Conservation (phyloP, 2,329 filamentous ascomycete species). For the Xylaria sp. region DNA sequence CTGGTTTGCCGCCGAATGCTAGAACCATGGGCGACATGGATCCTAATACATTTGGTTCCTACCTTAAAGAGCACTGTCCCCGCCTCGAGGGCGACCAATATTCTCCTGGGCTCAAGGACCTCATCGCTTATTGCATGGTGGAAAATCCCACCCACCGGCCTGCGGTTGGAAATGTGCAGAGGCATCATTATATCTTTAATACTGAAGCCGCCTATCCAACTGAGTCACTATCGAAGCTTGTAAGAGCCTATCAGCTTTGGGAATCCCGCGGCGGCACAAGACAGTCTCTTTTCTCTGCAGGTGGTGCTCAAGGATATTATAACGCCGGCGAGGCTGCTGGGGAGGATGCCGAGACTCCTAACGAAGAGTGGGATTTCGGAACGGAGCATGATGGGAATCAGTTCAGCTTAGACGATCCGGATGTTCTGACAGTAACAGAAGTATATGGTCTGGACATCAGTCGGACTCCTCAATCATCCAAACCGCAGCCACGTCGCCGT, state of each 20-base stretch:
- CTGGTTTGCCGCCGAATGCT: slow-evolving; percentile 75
- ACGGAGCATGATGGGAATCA: too few species aligned
- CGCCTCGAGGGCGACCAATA: slow-evolving; percentile 74
- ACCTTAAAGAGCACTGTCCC: slow-evolving; percentile 67
- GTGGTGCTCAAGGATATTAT: slow-evolving; percentile 61
- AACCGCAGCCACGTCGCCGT: slow-evolving; percentile 55
- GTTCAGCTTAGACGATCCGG: too few species aligned
- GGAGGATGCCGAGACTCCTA: too few species aligned
- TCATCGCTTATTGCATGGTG: slow-evolving; percentile 76
- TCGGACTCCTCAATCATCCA: slow-evolving; percentile 61
- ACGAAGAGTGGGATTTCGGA: slow-evolving; percentile 71
- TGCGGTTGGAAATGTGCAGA: slow-evolving; percentile 70
- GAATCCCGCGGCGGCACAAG: slow-evolving; percentile 75
- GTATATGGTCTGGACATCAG: slow-evolving; percentile 64
- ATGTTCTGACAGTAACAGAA: slow-evolving; percentile 62
- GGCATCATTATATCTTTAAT: slow-evolving; percentile 71
- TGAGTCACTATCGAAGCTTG: slow-evolving; percentile 65
- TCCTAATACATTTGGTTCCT: slow-evolving; percentile 59
- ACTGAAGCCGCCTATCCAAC: slow-evolving; percentile 69
- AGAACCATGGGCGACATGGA: slow-evolving; percentile 58
- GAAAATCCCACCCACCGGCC: slow-evolving; percentile 72
- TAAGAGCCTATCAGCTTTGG: slow-evolving; percentile 76
- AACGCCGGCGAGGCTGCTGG: too few species aligned
- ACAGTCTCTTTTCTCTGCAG: slow-evolving; percentile 65
- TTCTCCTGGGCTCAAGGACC: slow-evolving; percentile 69